Conservation (phyloP, 306 rosid genomes). For the Astragalus membranaceus region DNA sequence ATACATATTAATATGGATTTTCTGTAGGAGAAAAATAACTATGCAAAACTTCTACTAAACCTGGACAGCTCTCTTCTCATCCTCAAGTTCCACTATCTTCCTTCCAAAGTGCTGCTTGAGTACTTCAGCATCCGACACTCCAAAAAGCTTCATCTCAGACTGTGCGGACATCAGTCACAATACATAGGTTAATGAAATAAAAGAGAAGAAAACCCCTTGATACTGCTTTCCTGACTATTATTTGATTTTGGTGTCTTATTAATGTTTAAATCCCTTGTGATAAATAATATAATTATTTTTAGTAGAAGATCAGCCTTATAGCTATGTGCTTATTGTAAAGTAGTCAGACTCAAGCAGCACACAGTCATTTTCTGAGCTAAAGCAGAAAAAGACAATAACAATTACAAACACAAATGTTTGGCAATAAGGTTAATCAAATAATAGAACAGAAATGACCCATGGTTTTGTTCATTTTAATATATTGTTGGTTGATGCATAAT, state of each 20-base stretch:
- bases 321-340: not conserved
- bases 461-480: not conserved
- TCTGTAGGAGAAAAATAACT: constrained; percentile 8
- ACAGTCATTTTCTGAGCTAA: not conserved
- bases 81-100: constrained; percentile 88
- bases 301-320: not conserved
- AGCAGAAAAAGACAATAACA: not conserved
- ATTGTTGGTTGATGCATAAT: not conserved
- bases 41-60: constrained; percentile 33
- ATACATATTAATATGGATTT: constrained; percentile 28
- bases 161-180: constrained; percentile 30
- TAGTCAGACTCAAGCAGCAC: not conserved
- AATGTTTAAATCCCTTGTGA: not conserved
- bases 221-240: constrained; percentile 4
- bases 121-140: constrained; percentile 55
- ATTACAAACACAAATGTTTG: not conserved
- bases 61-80: constrained; percentile 88
- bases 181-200: not conserved
- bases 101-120: constrained; percentile 95
- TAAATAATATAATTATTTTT: not conserved
- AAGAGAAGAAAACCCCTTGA: not conserved
- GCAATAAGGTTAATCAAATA: not conserved
- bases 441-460: not conserved
- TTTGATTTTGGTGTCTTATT: not conserved
- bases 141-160: constrained; percentile 91